Conservation (phyloP, 805 yeast species). For the Yarrowia alimentaria region DNA sequence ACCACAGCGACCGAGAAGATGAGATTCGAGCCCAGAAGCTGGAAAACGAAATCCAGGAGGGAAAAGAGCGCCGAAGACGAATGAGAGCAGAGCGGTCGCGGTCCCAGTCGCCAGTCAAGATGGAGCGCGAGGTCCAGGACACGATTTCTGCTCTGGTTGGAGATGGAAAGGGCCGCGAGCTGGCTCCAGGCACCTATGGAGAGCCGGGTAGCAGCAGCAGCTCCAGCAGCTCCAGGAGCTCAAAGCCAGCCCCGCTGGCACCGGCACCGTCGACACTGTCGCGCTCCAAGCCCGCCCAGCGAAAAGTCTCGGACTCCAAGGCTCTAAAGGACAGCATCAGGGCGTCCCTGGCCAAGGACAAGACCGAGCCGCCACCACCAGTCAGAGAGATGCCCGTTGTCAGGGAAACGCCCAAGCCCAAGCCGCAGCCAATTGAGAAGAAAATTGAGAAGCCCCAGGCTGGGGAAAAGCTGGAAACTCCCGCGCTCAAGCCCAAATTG, state of each 20-base stretch:
- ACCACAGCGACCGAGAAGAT: constrained; percentile 36
- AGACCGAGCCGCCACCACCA: too few species aligned
- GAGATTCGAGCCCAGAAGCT: constrained; percentile 37
- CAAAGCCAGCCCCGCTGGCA: background rate
- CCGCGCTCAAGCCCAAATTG: too few species aligned
- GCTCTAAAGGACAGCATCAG: constrained; percentile 15
- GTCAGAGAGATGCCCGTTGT: too few species aligned
- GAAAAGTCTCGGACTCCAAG: constrained; percentile 23
- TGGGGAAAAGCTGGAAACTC: too few species aligned
- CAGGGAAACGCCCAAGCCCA: too few species aligned
- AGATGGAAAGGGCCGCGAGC: background rate
- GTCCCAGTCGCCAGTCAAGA: constrained; percentile 32
- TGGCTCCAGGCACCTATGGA: constrained; percentile 20
- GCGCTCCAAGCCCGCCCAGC: constrained; percentile 1
- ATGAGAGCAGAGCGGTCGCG: constrained; percentile 32
- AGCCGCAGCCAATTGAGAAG: too few species aligned
- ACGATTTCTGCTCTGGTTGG: constrained; percentile 12
- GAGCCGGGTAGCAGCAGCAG: background rate
- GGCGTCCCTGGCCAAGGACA: background rate
- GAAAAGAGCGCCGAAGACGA: constrained; percentile 35
- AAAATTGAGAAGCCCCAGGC: too few species aligned
- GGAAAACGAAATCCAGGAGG: constrained; percentile 37
- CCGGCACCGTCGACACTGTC: background rate
- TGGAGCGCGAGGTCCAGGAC: constrained; percentile 11
- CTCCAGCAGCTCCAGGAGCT: background rate